A percentile compares a stretch with the other conserved stretches of the same genome.
Conservation (phyloP, 2,329 filamentous ascomycete genomes). For the Paecilomyces dactylethromorphus region DNA sequence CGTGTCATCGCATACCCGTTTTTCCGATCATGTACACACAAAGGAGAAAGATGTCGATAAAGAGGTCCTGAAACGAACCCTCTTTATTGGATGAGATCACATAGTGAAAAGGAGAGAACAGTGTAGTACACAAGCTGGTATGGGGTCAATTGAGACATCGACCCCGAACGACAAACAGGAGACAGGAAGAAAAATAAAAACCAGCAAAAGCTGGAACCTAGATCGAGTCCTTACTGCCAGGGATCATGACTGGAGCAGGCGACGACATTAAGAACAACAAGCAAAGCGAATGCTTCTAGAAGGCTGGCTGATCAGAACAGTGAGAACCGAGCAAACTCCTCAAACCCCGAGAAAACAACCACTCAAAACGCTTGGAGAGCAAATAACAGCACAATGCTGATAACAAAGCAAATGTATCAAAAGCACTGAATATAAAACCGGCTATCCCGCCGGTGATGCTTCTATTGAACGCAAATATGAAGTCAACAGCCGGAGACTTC, state of each 20-base stretch:
- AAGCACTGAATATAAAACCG: slow-evolving; percentile 3
- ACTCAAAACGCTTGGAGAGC: not conserved
- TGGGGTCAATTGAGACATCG: not conserved
- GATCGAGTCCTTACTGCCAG: slow-evolving; percentile 13
- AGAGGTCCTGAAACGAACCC: not conserved
- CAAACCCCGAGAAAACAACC: not conserved
- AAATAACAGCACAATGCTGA: not conserved
- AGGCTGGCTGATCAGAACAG: not conserved
- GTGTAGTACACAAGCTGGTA: not conserved
- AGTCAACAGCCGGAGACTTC: not conserved
- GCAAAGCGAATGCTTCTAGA: slow-evolving; percentile 5
- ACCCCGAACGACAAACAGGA: slow-evolving; percentile 10
- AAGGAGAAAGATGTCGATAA: not conserved
- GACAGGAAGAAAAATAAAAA: slow-evolving; percentile 10
- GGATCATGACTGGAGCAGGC: slow-evolving; percentile 19
- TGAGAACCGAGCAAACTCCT: not conserved
- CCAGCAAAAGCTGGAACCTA: not conserved
- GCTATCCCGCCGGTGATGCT: not conserved
- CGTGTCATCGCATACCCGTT: slow-evolving; percentile 2
- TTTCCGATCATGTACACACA: slow-evolving; percentile 3
- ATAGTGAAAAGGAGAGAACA: not conserved
- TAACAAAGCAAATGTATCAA: slow-evolving; percentile 3
- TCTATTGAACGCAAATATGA: slow-evolving; percentile 1
- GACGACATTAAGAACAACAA: slow-evolving; percentile 12
- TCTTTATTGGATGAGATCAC: not conserved